A percentile compares a stretch with the other conserved stretches of the same genome.
Evolutionary conservation across 2,329 filamentous ascomycete species (phyloP).

Genomic region (Sarocladium brachiariae): DNA sequence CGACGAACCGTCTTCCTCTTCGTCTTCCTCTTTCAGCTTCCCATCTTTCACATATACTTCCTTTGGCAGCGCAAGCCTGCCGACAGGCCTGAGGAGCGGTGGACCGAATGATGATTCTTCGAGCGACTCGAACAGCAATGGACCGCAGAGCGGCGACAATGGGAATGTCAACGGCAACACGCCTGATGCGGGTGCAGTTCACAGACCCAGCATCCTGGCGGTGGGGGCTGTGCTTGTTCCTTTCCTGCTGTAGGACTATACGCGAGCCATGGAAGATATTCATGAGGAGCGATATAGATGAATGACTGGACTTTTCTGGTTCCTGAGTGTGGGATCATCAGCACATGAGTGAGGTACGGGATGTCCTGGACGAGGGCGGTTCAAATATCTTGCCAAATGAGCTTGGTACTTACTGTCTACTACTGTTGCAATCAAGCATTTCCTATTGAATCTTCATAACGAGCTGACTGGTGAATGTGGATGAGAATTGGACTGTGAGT

Average conservation of each 20-base stretch:
- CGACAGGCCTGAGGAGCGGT: neutral
- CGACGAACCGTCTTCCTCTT: neutral
- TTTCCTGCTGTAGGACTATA: neutral
- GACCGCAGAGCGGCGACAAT: neutral
- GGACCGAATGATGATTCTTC: neutral
- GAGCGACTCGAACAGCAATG: neutral
- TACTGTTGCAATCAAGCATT: too few species aligned
- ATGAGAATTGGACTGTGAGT: too few species aligned
- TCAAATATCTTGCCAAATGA: too few species aligned
- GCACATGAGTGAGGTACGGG: too few species aligned
- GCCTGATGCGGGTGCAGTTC: neutral
- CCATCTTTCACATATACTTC: neutral
- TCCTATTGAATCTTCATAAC: too few species aligned
- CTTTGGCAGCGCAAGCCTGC: neutral
- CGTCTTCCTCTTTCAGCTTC: neutral
- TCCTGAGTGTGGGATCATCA: neutral
- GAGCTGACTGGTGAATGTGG: too few species aligned
- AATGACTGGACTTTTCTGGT: neutral
- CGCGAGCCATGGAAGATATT: too few species aligned
- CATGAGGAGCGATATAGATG: neutral
- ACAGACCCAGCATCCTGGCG: constrained; percentile 4
- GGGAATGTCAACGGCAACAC: neutral
- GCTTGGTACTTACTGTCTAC: too few species aligned
- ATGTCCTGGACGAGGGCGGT: too few species aligned
- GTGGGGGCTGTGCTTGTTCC: neutral